A percentile compares a stretch with the other conserved stretches of the same genome.
These are phyloP conservation scores for Magnusiomyces paraingens DNA, from an alignment of 1,139 yeast genomes.

Conservation along the genomic window DNA sequence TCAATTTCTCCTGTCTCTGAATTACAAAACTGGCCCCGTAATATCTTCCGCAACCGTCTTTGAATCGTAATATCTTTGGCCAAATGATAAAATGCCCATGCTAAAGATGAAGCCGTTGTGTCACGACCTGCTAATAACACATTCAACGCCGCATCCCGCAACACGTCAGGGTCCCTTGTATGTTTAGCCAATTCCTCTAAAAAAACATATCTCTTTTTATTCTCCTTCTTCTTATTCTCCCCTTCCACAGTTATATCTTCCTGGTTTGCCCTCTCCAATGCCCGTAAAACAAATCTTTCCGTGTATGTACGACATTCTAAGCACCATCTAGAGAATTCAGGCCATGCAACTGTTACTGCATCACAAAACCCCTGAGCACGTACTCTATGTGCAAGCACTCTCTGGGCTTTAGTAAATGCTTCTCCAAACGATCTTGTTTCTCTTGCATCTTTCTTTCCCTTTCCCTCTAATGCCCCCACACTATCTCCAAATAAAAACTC, in stretches of 20 bases:
- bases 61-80: constrained; percentile 39
- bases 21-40: constrained; percentile 20
- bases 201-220: constrained; percentile 34
- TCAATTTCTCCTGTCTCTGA: background rate
- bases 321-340: constrained; percentile 31
- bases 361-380: constrained; percentile 34
- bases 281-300: constrained; percentile 30
- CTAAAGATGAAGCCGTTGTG: constrained; percentile 46
- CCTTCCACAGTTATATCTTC: too few species aligned
- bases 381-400: constrained; percentile 33
- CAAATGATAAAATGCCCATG: constrained; percentile 41
- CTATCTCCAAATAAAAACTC: constrained; percentile 56
- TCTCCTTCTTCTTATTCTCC: constrained; percentile 24
- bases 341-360: constrained; percentile 28
- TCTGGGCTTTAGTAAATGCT: constrained; percentile 38
- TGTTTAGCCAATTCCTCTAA: constrained; percentile 45
- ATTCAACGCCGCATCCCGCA: constrained; percentile 46
- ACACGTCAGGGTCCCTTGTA: constrained; percentile 41
- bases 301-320: constrained; percentile 29
- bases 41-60: constrained; percentile 35
- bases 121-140: constrained; percentile 49
- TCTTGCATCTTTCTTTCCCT: constrained; percentile 18
- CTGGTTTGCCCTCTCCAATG: constrained; percentile 24
- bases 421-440: constrained; percentile 35
- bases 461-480: constrained; percentile 37